Conservation (phyloP, 1,284 basidiomycete genomes). For the Volvariella volvacea region DNA sequence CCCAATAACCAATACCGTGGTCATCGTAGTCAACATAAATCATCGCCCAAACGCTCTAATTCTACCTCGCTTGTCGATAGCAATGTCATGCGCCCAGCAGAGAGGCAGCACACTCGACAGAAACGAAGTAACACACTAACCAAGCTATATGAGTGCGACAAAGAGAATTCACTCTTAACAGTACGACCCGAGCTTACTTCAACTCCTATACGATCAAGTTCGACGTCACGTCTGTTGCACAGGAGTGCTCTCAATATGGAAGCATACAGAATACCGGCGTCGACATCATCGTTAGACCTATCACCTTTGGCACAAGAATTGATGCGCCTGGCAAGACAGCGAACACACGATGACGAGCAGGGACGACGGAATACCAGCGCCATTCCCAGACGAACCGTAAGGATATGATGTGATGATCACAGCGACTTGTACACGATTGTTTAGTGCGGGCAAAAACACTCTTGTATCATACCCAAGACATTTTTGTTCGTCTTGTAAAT, state of each 20-base stretch:
- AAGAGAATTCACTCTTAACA: constrained; percentile 25
- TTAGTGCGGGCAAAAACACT: too few relatives aligned
- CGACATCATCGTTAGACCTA: constrained; percentile 65
- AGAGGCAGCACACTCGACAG: not conserved
- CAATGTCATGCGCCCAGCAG: not conserved
- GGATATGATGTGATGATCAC: too few relatives aligned
- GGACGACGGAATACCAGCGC: too few relatives aligned
- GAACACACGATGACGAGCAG: too few relatives aligned
- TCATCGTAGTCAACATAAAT: not conserved
- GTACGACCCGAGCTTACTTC: constrained; percentile 23
- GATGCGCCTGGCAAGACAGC: constrained; percentile 30
- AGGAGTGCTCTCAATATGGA: constrained; percentile 28
- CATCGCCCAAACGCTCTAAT: not conserved
- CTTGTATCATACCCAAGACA: too few relatives aligned
- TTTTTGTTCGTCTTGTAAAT: too few relatives aligned
- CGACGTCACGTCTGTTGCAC: constrained; percentile 22
- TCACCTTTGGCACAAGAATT: constrained; percentile 60
- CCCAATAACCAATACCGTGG: not conserved
- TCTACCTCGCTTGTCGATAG: not conserved
- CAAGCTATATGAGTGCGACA: constrained; percentile 14
- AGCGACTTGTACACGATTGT: too few relatives aligned
- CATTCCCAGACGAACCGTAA: too few relatives aligned
- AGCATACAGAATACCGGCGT: constrained; percentile 36
- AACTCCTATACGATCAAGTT: constrained; percentile 27
- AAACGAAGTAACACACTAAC: constrained; percentile 2